Evolutionary conservation across 2,329 filamentous ascomycete genomes (phyloP), one percentile per base, ranked within the genome.

Genomic region (Ceratocystis alfenasii): DNA sequence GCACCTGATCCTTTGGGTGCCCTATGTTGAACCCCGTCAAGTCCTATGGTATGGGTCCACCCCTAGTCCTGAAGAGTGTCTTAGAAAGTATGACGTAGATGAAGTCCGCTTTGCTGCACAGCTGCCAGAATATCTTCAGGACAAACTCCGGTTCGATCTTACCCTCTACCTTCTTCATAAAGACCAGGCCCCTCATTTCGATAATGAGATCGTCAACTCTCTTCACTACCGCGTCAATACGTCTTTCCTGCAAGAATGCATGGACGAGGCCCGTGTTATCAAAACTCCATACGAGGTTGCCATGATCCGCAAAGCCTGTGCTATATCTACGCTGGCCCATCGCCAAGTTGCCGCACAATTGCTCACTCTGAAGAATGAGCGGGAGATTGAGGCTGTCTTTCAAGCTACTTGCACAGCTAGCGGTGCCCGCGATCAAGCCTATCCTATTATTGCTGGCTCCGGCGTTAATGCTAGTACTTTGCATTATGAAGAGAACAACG

Each of bases 271-370:
- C 25, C 87, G 93, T 41, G 87, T 93, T 1, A 80, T 89, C 74
- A 97, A 97, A 77, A 87, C 89, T 60, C 80, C 83, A n/a, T 90
- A 95, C 73, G 93, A 99, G 73, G 81, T 97, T 64, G 85, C 83
- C 3, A 82, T 94, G 70, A 87, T 97, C 71, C 85, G 87, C 17
- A 85, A 86, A 67, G 93, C 94, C 44, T 94, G 92, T 72, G 82
- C 81, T 53, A 85, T 97, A 69, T 91, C 90, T 2, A 86, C 88
- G 1, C 79, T 81, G 44, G 94, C 88, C 0, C 94, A 97, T 75
- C 80, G 83, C 57, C 82, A 82, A 33, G 87, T 95, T 10, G 84
- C 93, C 66, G 78, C 81, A 69, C 79, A 80, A 1, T 79, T 94
- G 25, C 79, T 80, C 25, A 73, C 74, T 0, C 83, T 92, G 68